A percentile compares a stretch with the other conserved stretches of the same genome.
Evolutionary conservation across 305 asterid genomes (phyloP).

Genomic region (Solanum hybrid): DNA sequence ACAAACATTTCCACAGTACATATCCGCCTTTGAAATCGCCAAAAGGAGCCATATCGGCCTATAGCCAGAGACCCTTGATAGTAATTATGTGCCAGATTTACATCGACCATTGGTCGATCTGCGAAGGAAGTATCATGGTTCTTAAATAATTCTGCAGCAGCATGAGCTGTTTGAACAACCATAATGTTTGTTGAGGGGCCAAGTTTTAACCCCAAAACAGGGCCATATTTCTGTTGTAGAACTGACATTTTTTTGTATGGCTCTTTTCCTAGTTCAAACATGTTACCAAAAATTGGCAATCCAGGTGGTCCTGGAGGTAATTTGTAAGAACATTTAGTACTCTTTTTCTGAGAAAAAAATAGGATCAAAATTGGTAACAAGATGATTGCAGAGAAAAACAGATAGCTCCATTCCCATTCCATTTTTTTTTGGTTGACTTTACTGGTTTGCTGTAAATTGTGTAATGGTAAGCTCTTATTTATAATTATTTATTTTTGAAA

Average conservation of each 20-base stretch:
- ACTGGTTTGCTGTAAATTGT: no score
- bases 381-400: background rate
- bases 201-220: background rate
- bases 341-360: background rate
- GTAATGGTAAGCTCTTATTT: no score
- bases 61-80: background rate
- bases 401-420: background rate
- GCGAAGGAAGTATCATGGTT: constrained; percentile 19
- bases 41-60: background rate
- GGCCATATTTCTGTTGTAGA: background rate
- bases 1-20: constrained; percentile 1
- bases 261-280: background rate
- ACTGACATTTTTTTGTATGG: background rate
- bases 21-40: background rate
- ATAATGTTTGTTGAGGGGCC: constrained; percentile 8
- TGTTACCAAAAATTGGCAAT: background rate
- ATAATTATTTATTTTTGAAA: no score
- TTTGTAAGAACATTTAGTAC: background rate
- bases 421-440: background rate
- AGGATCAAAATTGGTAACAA: background rate
- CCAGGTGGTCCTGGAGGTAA: background rate
- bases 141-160: constrained; percentile 14
- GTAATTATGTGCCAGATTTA: background rate
- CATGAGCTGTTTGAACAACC: constrained; percentile 5
- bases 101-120: background rate